Evolutionary conservation across 1,139 yeast genomes (phyloP), one percentile per base, ranked within the genome.

Genomic region (Tardiomyces blankii): DNA sequence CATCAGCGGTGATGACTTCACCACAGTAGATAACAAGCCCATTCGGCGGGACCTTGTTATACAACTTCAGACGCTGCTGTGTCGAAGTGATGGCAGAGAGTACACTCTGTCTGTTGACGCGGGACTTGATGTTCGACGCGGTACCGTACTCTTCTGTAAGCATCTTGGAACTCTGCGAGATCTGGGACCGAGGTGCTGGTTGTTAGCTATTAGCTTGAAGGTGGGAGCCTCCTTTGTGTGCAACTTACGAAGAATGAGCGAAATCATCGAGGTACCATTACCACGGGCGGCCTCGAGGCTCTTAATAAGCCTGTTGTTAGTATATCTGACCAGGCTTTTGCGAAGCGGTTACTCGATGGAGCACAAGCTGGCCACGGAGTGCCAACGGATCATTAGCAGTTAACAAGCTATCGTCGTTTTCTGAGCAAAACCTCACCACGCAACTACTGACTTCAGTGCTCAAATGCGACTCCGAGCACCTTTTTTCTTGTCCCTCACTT

Each of bases 101-200:
- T 45, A 91, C 98, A 38, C 96, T 87, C 59, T 87, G 74, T 69
- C 98, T 78, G 72, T 91, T 91, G 48, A 91, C 98, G 66, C 98
- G 84, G 35, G 97, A 89, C 68, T 91, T 91, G 66, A 91, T 91
- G 65, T 91, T 91, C 42, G 96, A 87, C 3, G 98, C 98, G 18
- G 98, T 91, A 66, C 98, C 98, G 68, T 88, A 89, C 73, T 91
- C 98, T 72, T 91, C 98, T 7, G 96, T 86, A 69, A 91, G 76
- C 91, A 86, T 83, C 70, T 86, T 89, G 62, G 83, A 89, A 51
- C 77, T 78, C 60, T 87, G 77, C 14, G 97, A 76, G 60, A 91
- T 83, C 69, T 91, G 98, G 48, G 94, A 93, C 64, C 78, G 83
- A 57, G 98, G 98, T 42, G 98, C 25, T 21, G 25, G 7, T n/a